Base-by-base conservation (phyloP, 2,329 filamentous ascomycete species). In the Nigrograna mackinnonii region DNA sequence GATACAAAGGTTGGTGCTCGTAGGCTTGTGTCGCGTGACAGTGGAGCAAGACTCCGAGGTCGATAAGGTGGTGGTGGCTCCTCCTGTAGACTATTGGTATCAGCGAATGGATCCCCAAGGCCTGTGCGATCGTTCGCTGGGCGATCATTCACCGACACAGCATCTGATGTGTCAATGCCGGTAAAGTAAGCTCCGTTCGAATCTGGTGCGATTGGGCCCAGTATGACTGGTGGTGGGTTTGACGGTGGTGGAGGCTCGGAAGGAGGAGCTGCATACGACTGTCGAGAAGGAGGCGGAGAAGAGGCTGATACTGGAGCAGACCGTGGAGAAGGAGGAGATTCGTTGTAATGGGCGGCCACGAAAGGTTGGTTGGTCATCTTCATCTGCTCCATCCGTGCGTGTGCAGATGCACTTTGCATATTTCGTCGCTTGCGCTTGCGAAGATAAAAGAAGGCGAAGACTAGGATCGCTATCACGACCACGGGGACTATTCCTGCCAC, bases 21-120 rank as follows among this genome's bases (percentile, higher is more conserved):
- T n/a, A 66, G 24, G 40, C 64, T 68, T 35, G 60, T 62, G 9
- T 64, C 57, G 30, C 64, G 58, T 16, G 66, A 69, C 4, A 58
- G 46, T 5, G 57, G 55, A 13, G 58, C 55, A 22, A 59, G 28
- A 36, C 66, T 68, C 28, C 57, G 54, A 3, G 66, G 64, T 39
- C 63, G 59, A 38, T 69, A 69, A 11, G 66, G 64, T 31, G 66
- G 66, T 9, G 66, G 66, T 16, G 64, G 62, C 31, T 67, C 66
- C 31, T 56, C 57, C 21, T 48, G 36, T 3, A 65, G 39, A 16
- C 57, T 61, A 30, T 54, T 52, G 14, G 48, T 50, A 36, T 67
- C 64, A 35, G 57, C 54, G 19, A 67, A 67, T 1, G 60, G 62
- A 35, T 68, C 57, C 6, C 46, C 50, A 4, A 58, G 34, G 6